Percentiles rank a stretch among this genome's conserved stretches.
phyloP scores from a whole-genome alignment of 176 grass and related monocot species.

The Areca catechu region DNA sequence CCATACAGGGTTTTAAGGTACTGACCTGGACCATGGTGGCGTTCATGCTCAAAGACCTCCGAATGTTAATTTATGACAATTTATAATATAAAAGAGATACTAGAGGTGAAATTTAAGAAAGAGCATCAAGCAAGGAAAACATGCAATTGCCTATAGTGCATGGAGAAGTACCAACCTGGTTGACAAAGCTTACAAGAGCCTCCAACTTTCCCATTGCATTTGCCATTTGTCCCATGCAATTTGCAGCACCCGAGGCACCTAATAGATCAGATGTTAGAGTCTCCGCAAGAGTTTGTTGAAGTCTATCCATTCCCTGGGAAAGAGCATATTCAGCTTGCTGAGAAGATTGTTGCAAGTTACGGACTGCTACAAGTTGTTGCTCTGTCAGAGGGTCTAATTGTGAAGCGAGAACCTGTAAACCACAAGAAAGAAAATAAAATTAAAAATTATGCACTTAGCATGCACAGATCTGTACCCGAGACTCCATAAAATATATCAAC shows the following conservation, averaged over 20 bases:
- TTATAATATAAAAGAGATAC: too few species aligned
- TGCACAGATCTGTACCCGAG: neutral
- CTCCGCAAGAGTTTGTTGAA: slow-evolving; percentile 75
- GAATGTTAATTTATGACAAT: too few species aligned
- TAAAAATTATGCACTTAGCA: too few species aligned
- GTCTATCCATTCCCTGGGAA: slow-evolving; percentile 78
- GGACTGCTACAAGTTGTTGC: slow-evolving; percentile 23
- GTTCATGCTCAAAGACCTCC: too few species aligned
- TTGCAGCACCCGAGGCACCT: slow-evolving; percentile 19
- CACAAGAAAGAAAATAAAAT: neutral
- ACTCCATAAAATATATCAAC: neutral
- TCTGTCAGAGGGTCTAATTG: slow-evolving; percentile 65
- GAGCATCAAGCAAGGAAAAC: too few species aligned
- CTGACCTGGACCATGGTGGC: too few species aligned
- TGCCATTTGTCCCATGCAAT: slow-evolving; percentile 55
- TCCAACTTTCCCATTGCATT: slow-evolving; percentile 54
- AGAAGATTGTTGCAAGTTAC: slow-evolving; percentile 36
- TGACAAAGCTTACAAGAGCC: slow-evolving; percentile 49
- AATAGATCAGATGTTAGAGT: slow-evolving; percentile 33
- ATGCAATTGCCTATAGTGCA: too few species aligned
- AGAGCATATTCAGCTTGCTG: slow-evolving; percentile 79
- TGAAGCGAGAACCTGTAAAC: slow-evolving; percentile 52
- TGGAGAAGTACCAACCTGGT: slow-evolving; percentile 36
- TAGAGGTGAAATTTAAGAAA: neutral
- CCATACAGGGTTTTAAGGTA: too few species aligned